phyloP scores from a whole-genome alignment of 495 filamentous ascomycete species.

The Penicillium bialowiezense region DNA sequence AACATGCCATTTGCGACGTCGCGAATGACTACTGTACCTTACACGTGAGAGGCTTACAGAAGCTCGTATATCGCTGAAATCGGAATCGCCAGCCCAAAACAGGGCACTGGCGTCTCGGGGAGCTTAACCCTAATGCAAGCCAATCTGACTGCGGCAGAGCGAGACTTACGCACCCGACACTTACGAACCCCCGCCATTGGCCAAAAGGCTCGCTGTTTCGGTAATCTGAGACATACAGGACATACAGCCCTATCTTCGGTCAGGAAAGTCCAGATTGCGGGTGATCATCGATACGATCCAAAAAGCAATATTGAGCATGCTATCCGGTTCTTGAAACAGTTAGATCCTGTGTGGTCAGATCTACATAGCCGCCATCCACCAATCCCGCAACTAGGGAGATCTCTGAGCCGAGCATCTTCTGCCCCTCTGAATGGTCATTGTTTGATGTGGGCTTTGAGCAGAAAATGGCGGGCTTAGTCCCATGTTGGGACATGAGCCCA shows the following conservation, averaged over 20 bases:
- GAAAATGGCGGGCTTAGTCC: neutral
- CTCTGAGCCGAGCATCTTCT: neutral
- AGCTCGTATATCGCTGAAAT: slow-evolving; percentile 1
- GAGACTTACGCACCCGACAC: neutral
- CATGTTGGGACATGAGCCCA: neutral
- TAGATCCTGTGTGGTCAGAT: neutral
- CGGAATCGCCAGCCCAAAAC: neutral
- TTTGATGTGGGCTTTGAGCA: neutral
- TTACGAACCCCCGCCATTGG: neutral
- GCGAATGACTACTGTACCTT: neutral
- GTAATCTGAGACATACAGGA: neutral
- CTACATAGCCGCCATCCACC: neutral
- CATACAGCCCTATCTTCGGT: neutral
- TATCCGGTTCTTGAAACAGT: neutral
- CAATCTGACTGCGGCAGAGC: slow-evolving; percentile 1
- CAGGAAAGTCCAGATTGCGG: neutral
- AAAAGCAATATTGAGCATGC: neutral
- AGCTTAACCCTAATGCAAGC: slow-evolving; percentile 1
- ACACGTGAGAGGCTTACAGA: neutral
- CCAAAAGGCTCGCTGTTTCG: neutral
- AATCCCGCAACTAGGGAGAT: neutral
- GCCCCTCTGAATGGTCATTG: neutral
- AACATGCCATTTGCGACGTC: neutral
- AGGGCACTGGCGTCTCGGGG: neutral
- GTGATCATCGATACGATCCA: neutral